phyloP scores from a whole-genome alignment of 352 stramenopile species.

The Elongisporangium undulatum region DNA sequence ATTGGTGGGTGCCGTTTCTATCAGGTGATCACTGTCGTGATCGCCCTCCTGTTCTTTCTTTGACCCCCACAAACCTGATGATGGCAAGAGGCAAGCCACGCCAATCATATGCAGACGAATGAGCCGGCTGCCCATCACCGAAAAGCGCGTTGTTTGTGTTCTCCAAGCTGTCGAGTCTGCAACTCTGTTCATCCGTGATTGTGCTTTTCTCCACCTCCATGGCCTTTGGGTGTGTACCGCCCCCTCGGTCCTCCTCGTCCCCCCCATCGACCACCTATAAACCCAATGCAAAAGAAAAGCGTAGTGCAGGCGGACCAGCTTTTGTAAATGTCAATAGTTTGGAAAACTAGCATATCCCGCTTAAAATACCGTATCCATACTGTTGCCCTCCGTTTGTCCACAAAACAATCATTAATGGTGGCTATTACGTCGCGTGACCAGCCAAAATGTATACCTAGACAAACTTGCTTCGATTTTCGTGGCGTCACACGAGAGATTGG shows the following conservation, averaged over 20 bases:
- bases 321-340: too few relatives aligned
- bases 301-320: neutral
- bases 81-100: neutral
- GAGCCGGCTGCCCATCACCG: neutral
- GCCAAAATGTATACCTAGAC: neutral
- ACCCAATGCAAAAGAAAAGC: too few relatives aligned
- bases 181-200: neutral
- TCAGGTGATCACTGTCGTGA: neutral
- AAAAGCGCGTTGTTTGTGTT: neutral
- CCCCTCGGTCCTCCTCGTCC: neutral
- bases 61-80: neutral
- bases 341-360: neutral
- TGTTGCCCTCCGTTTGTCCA: neutral
- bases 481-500: neutral
- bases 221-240: neutral
- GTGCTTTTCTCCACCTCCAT: neutral
- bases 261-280: too few relatives aligned
- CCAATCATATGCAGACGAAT: neutral
- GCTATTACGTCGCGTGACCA: neutral
- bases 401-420: neutral
- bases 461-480: neutral
- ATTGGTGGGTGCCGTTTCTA: neutral
- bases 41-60: neutral
- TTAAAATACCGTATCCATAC: neutral
- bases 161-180: neutral